Base-by-base conservation (phyloP, 1,284 basidiomycete genomes). In the Volvariella surrecta region DNA sequence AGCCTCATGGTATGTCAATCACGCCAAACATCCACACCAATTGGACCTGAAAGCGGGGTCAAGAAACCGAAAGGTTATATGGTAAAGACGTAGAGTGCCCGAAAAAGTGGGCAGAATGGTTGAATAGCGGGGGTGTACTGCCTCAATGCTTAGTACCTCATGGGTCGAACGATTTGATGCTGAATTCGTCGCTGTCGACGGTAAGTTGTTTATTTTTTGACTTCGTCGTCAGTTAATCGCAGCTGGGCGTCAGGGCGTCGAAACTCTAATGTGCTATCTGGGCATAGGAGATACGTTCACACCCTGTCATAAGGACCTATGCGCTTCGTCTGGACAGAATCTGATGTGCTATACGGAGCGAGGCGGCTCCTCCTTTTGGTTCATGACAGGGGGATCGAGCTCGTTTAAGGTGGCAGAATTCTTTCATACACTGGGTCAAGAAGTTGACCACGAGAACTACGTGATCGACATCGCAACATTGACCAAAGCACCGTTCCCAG, bases 211-310 rank as follows among this genome's bases (percentile, higher is more conserved):
- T 6, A 6, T 28, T 28, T n/a, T 7, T 7, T n/a, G 15, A n/a
- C 13, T 7, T 35, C 6, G 6, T n/a, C 32, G 39, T 32, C 18
- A 3, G 24, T 31, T 42, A 8, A 32, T 7, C 18, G 37, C n/a
- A 34, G 32, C 42, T 48, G 30, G 82, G 81, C 11, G 24, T 6
- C 66, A 66, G 43, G 60, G 62, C 21, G 74, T 85, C 1, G 79
- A 89, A 55, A 84, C 82, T 0, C 60, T 89, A 2, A 85, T 89
- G 82, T 86, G 82, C 54, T 89, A 89, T 53, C 60, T 86, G 7
- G 85, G 85, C 6, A 66, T 80, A 41, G 82, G 82, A 0, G 84
- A 83, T 48, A 88, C 84, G 0, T 80, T 77, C 54, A 89, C 85
- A 0, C 79, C 86, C 0, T 80, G 74, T 43, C 86, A 89, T 55